Base-by-base conservation (phyloP, 352 stramenopile genomes). In the Phytophthora fragariaefolia region DNA sequence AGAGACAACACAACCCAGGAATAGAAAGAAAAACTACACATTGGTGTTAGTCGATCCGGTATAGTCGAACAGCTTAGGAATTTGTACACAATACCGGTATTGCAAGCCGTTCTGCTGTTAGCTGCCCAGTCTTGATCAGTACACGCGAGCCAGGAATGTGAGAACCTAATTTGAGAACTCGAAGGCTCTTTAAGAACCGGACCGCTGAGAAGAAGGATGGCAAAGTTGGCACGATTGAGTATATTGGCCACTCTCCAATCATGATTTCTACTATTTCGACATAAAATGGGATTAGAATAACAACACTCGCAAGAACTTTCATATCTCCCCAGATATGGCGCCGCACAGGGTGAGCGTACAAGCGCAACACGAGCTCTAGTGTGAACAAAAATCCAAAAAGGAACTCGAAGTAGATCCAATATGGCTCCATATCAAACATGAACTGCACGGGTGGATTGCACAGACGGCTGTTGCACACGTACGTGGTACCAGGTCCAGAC, bases 391-490 rank as follows among this genome's bases (percentile, higher is more conserved):
- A 58, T 1, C 73, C 74, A 46, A 89, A 82, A 6, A 72, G 15
- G 13, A 73, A 71, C 50, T 89, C 80, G 6, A 83, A 56, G 64
- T 84, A 86, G 34, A 88, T 51, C 79, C 77, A 88, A 6, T 71
- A 54, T 12, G 70, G 64, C 50, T 83, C 76, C 74, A 89, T 87
- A 52, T 86, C 71, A 32, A 87, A 56, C 4, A 83, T 54, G 10
- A 83, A 57, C 17, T 69, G 65, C 10, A 77, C 38, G 2, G 63
- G 59, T 3, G 66, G 43, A n/a, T 84, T 77, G 51, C 78, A 89
- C 1, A 87, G 34, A 0, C 76, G 80, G 45, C 81, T 87, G 18
- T 77, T 76, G 49, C 78, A 77, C n/a, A 85, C 49, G 7, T 66
- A 61, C 6, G 48, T 32, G 6, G 56, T 40, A 20, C 71, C 73